Evolutionary conservation across 371 early-diverging fungal genomes (phyloP), one percentile per base, ranked within the genome.

Genomic region (Mucor indicus): DNA sequence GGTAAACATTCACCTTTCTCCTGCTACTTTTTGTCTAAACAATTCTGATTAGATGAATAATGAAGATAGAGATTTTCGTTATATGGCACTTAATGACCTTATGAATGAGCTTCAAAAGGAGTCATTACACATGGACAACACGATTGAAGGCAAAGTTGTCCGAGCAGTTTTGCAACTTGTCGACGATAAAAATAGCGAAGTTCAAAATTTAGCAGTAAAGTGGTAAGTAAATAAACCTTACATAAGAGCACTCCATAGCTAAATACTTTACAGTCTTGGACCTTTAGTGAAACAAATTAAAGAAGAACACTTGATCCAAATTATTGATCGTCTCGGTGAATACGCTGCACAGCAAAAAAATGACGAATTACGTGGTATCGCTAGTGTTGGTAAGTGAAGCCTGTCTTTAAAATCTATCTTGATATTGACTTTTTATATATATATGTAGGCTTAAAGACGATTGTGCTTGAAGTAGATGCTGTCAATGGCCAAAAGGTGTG

Each of bases 31-130:
- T 12, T 21, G 16, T 29, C 30, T 8, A 29, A 6, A 12, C 31
- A 6, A 24, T 12, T 6, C 30, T 29, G 30, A 11, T 41, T 73
- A 91, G 91, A 82, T 89, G 79, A 63, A 65, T 32, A 79, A 82
- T 53, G 70, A 76, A 35, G 98, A 97, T 74, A 78, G 87, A 40
- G 98, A 97, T 72, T 86, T 91, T 62, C 91, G 98, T 50, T 92
- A 86, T 69, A 96, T 97, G 95, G 96, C 94, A 15, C 57, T 87
- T 37, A 87, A 87, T 51, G 96, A 96, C 71, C 66, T 97, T 50
- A 84, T 83, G 54, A 83, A 81, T 21, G 85, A 85, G 44, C 80
- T 95, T 13, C 81, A 81, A 55, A 76, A 79, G 44, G 62, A 76
- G 6, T 60, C 55, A 15, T 80, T 83, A 50, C 51, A 53, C 7